Conservation (phyloP, 345 rosid genomes). For the Melaleuca quinquenervia region DNA sequence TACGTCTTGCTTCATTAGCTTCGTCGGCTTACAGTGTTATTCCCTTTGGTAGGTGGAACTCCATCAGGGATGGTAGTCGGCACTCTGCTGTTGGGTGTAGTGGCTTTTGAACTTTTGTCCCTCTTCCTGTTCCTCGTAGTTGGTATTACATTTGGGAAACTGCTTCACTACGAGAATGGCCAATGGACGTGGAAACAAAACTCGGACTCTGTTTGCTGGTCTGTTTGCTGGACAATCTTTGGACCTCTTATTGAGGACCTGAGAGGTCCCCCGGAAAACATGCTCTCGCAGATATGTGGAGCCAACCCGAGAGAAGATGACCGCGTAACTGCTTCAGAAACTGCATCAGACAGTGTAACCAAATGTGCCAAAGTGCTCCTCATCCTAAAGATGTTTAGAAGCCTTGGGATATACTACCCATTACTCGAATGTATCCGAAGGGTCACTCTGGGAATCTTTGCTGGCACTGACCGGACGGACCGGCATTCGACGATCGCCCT, state of each 20-base stretch:
- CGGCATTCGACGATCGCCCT: slow-evolving; percentile 34
- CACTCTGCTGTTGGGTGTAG: slow-evolving; percentile 36
- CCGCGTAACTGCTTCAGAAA: slow-evolving; percentile 68
- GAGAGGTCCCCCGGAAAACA: slow-evolving; percentile 90
- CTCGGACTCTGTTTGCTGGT: slow-evolving; percentile 26
- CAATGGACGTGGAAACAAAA: slow-evolving; percentile 87
- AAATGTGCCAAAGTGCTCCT: slow-evolving; percentile 91
- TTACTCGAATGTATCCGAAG: slow-evolving; percentile 52
- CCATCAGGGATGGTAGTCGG: slow-evolving; percentile 43
- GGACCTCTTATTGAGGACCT: slow-evolving; percentile 66
- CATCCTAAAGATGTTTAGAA: slow-evolving; percentile 77
- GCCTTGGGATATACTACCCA: slow-evolving; percentile 81
- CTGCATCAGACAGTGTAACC: slow-evolving; percentile 80
- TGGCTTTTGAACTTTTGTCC: slow-evolving; percentile 37
- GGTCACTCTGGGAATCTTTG: slow-evolving; percentile 46
- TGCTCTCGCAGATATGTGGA: slow-evolving; percentile 69
- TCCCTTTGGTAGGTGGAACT: slow-evolving; percentile 25
- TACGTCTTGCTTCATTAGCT: too few relatives aligned
- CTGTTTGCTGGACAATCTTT: slow-evolving; percentile 25
- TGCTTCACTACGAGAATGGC: slow-evolving; percentile 90
- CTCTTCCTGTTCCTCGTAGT: slow-evolving; percentile 67
- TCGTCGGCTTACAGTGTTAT: too few relatives aligned
- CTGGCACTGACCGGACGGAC: slow-evolving; percentile 45
- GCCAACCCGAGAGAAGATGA: slow-evolving; percentile 30
- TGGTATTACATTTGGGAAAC: slow-evolving; percentile 75